These are phyloP conservation scores for Penicillium paxilli DNA, from an alignment of 495 filamentous ascomycete genomes.

Conservation along the genomic window DNA sequence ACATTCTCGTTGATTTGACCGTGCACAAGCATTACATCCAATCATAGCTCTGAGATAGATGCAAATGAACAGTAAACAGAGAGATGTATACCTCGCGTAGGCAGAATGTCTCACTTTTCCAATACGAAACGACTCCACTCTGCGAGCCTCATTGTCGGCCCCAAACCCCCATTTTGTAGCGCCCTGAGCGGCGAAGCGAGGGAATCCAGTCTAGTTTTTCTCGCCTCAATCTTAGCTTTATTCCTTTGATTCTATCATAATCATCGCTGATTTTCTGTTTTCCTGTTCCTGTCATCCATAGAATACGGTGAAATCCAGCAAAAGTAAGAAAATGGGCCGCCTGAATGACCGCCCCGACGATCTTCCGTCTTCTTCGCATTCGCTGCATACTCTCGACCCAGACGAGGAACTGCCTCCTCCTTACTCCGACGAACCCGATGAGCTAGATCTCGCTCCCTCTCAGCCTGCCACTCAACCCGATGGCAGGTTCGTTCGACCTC, in stretches of 20 bases:
- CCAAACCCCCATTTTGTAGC: not conserved
- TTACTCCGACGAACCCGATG: conserved; percentile 27
- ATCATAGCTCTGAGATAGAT: too few relatives aligned
- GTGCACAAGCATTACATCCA: too few relatives aligned
- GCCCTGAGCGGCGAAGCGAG: too few relatives aligned
- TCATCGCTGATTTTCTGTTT: too few relatives aligned
- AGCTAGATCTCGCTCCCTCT: conserved; percentile 9
- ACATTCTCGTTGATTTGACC: too few relatives aligned
- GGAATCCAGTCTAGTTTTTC: too few relatives aligned
- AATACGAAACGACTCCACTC: not conserved
- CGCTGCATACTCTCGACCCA: conserved; percentile 22
- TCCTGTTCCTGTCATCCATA: too few relatives aligned
- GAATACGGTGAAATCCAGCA: too few relatives aligned
- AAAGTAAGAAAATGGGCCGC: conserved; percentile 25
- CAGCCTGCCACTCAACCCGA: not conserved
- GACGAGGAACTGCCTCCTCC: conserved; percentile 23
- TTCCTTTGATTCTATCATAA: not conserved
- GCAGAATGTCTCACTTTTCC: not conserved
- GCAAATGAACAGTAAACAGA: too few relatives aligned
- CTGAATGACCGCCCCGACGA: conserved; percentile 12
- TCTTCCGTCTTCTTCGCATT: conserved; percentile 17
- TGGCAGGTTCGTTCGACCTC: conserved; percentile 3
- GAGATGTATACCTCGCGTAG: not conserved
- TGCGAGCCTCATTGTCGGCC: not conserved
- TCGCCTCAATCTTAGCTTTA: not conserved